Percentiles rank a stretch among this genome's conserved stretches.
Evolutionary conservation across 164 flowering plant species (phyloP).

Genomic region (Malania oleifera): DNA sequence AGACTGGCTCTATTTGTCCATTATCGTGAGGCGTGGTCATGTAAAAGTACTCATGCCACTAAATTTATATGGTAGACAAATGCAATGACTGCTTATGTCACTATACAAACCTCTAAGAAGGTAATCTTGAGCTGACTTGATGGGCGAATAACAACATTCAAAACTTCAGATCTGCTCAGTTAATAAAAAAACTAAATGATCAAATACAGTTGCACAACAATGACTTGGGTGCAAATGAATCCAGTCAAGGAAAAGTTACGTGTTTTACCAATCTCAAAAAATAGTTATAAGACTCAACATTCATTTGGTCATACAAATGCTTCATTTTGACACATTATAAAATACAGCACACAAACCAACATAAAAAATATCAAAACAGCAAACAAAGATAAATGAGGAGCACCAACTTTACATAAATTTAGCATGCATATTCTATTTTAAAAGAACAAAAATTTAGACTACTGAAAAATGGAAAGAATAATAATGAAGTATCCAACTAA

Average conservation of each 20-base stretch:
- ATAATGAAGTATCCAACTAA: background rate
- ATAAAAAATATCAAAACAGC: background rate
- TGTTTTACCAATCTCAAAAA: background rate
- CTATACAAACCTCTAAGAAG: slow-evolving; percentile 76
- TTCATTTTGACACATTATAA: too few species aligned
- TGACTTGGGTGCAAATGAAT: background rate
- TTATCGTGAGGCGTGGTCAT: too few species aligned
- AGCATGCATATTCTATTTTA: too few species aligned
- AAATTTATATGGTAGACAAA: background rate
- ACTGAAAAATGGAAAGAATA: background rate
- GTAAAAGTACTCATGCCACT: too few species aligned
- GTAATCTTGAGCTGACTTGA: slow-evolving; percentile 91
- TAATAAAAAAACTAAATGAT: slow-evolving; percentile 2
- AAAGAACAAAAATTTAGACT: background rate
- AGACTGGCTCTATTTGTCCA: too few species aligned
- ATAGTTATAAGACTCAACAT: too few species aligned
- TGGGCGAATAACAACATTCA: slow-evolving; percentile 81
- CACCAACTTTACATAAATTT: background rate
- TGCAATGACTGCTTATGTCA: background rate
- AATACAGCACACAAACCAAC: background rate
- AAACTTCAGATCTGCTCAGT: slow-evolving; percentile 63
- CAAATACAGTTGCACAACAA: background rate
- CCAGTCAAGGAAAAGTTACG: background rate
- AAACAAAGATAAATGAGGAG: background rate
- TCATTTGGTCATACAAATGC: too few species aligned